phyloP scores from a whole-genome alignment of 1,284 basidiomycete genomes.

The Athelia psychrophila region DNA sequence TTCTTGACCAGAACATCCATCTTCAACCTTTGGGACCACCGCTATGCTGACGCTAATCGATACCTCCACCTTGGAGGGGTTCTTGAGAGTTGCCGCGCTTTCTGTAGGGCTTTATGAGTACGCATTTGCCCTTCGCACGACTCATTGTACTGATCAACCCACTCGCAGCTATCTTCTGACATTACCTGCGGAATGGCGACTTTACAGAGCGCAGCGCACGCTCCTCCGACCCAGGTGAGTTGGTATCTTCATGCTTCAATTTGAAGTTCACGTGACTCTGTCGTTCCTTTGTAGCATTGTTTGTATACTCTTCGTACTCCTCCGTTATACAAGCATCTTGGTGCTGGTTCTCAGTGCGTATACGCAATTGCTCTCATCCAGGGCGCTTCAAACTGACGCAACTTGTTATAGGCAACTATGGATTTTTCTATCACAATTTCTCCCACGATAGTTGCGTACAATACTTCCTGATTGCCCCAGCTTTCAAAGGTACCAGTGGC shows the following conservation, averaged over 20 bases:
- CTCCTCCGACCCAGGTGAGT: conserved; percentile 24
- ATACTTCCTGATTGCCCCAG: neutral
- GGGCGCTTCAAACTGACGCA: neutral
- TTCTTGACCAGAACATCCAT: too few relatives aligned
- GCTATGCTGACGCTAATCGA: neutral
- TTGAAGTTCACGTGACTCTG: neutral
- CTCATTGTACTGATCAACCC: conserved; percentile 4
- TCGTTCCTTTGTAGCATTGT: conserved; percentile 16
- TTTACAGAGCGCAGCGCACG: conserved; percentile 33
- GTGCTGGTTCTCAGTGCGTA: conserved; percentile 28
- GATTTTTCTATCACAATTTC: conserved; percentile 32
- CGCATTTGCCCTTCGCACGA: conserved; percentile 3
- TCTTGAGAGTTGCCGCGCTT: conserved; percentile 25
- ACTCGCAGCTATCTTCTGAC: conserved; percentile 34
- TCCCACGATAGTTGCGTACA: conserved; percentile 20
- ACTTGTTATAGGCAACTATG: conserved; percentile 24
- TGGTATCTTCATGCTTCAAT: neutral
- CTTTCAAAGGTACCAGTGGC: neutral
- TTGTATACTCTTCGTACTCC: conserved; percentile 36
- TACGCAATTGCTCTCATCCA: too few relatives aligned
- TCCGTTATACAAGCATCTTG: conserved; percentile 37
- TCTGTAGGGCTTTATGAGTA: conserved; percentile 30
- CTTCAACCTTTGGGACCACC: neutral
- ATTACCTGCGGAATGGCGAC: conserved; percentile 36
- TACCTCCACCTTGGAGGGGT: conserved; percentile 17